A percentile compares a stretch with the other conserved stretches of the same genome.
Conservation (phyloP, 208 protist genomes). For the Crithidia acanthocephali region DNA sequence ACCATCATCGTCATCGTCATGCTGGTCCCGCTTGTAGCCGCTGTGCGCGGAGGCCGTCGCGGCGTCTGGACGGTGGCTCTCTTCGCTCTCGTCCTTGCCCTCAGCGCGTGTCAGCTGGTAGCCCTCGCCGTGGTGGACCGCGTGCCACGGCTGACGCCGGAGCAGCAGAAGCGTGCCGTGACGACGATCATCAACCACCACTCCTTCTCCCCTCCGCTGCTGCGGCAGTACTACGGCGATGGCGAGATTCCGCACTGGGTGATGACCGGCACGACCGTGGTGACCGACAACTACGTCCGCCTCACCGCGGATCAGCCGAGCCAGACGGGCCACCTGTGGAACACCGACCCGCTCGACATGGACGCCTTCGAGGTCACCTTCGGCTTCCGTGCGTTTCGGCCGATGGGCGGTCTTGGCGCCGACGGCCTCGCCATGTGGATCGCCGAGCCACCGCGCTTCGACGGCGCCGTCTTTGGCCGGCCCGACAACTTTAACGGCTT, state of each 20-base stretch:
- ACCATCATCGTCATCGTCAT: background rate
- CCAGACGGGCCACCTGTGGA: constrained; percentile 77
- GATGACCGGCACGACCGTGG: constrained; percentile 70
- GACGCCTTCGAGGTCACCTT: constrained; percentile 82
- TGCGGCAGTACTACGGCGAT: constrained; percentile 76
- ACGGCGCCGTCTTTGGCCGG: constrained; percentile 73
- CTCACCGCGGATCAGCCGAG: constrained; percentile 66
- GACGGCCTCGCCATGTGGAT: constrained; percentile 90
- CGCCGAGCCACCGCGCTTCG: constrained; percentile 34
- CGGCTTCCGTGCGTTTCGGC: constrained; percentile 68
- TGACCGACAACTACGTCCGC: constrained; percentile 85
- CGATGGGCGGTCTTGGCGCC: constrained; percentile 35
- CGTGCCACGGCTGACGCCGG: constrained; percentile 28
- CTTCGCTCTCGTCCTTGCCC: constrained; percentile 16
- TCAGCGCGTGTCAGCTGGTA: constrained; percentile 12
- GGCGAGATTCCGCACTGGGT: constrained; percentile 81
- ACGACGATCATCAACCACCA: constrained; percentile 68
- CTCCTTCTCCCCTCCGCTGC: constrained; percentile 74
- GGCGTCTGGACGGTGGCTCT: constrained; percentile 16
- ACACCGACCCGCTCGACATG: constrained; percentile 77
- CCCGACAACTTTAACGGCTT: constrained; percentile 72
- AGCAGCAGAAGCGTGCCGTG: constrained; percentile 52
- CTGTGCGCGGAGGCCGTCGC: constrained; percentile 6
- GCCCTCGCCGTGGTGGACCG: constrained; percentile 1
- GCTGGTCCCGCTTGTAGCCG: background rate